Evolutionary conservation across 257 asterid genomes (phyloP).

Genomic region (Solanum etuberosum): DNA sequence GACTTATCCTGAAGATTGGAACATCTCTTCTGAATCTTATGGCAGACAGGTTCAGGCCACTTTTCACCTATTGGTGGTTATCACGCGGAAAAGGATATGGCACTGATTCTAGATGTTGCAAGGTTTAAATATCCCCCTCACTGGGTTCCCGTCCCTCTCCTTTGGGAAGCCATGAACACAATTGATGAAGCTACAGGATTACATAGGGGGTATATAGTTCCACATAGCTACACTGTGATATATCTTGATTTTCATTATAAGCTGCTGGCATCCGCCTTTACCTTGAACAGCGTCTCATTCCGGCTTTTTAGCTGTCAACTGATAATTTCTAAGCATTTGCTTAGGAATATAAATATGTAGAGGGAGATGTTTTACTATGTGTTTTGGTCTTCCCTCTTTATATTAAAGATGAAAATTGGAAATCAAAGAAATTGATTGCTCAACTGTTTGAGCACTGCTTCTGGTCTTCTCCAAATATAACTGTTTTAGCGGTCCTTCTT

Average conservation of each 20-base stretch:
- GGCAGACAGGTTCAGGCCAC: conserved; percentile 97
- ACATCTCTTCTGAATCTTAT: conserved; percentile 13
- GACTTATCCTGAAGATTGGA: conserved; percentile 1
- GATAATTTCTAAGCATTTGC: not conserved
- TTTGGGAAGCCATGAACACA: conserved; percentile 98
- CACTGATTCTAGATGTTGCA: conserved; percentile 95
- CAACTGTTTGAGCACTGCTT: not conserved
- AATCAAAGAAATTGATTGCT: not conserved
- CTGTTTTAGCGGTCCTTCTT: not conserved
- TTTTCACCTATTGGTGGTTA: conserved; percentile 99
- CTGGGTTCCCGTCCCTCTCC: conserved; percentile 93
- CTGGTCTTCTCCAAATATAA: not conserved
- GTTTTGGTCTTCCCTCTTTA: not conserved
- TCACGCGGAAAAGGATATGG: conserved; percentile 93
- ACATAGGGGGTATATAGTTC: conserved; percentile 58
- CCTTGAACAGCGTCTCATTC: not conserved
- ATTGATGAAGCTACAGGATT: conserved; percentile 86
- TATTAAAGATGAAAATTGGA: not conserved
- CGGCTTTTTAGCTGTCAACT: not conserved
- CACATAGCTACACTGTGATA: not conserved
- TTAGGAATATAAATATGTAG: not conserved
- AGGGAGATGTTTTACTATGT: not conserved
- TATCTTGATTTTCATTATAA: not conserved
- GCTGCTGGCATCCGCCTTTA: not conserved
- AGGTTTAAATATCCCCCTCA: conserved; percentile 99